These are phyloP conservation scores for Leccinum disarticulatum DNA, from an alignment of 768 basidiomycete species.

Conservation along the genomic window DNA sequence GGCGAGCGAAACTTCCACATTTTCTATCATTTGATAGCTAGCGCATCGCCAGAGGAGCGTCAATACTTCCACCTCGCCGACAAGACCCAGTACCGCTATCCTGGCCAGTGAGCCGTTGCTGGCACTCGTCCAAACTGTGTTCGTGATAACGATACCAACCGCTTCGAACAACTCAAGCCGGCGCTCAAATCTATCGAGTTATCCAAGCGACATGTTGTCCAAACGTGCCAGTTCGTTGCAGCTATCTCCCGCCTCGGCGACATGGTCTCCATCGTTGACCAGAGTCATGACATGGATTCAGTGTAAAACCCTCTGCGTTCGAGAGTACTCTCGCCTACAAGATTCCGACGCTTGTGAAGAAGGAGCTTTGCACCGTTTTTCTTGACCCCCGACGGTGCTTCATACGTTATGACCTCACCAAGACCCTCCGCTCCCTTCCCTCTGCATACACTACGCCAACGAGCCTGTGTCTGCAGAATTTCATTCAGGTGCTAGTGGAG, in stretches of 20 bases:
- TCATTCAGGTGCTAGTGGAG: too few relatives aligned
- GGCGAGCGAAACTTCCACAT: conserved; percentile 98
- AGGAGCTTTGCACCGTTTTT: conserved; percentile 93
- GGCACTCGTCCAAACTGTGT: conserved; percentile 45
- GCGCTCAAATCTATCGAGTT: conserved; percentile 92
- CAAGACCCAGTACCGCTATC: conserved; percentile 80
- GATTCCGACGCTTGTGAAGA: conserved; percentile 82
- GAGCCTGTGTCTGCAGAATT: too few relatives aligned
- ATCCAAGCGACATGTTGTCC: conserved; percentile 92
- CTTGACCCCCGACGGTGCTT: conserved; percentile 89
- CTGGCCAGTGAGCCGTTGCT: conserved; percentile 63
- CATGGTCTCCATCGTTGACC: conserved; percentile 86
- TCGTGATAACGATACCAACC: conserved; percentile 77
- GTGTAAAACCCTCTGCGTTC: conserved; percentile 67
- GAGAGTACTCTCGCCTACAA: conserved; percentile 86
- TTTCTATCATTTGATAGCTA: conserved; percentile 94
- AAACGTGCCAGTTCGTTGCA: conserved; percentile 92
- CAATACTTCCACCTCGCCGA: conserved; percentile 84
- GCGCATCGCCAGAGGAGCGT: conserved; percentile 84
- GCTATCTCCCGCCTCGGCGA: conserved; percentile 97
- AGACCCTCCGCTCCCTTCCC: conserved; percentile 89
- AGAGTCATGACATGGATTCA: conserved; percentile 83
- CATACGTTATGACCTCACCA: conserved; percentile 91
- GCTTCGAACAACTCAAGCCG: conserved; percentile 92
- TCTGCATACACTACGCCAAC: too few relatives aligned